Conservation (phyloP, 306 rosid species). For the Calophaca sinica region DNA sequence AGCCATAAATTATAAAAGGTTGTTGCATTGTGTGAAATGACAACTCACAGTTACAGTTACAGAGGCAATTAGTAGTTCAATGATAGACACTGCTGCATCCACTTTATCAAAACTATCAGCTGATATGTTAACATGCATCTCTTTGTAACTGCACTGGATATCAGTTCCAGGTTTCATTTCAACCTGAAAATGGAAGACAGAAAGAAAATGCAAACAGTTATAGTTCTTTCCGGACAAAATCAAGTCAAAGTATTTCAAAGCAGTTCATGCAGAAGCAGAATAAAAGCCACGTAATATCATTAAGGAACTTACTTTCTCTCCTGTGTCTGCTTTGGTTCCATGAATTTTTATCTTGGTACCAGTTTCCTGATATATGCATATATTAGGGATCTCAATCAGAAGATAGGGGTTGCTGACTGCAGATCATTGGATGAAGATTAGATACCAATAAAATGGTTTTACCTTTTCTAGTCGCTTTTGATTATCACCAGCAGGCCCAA, state of each 20-base stretch:
- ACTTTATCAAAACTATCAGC: conserved; percentile 94
- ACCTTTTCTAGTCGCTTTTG: conserved; percentile 89
- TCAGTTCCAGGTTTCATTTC: conserved; percentile 75
- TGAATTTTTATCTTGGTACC: conserved; percentile 81
- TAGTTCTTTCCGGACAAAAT: conserved; percentile 22
- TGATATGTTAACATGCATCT: conserved; percentile 70
- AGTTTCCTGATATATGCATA: conserved; percentile 72
- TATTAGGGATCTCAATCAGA: conserved; percentile 28
- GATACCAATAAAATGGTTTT: conserved; percentile 42
- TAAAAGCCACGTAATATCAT: conserved; percentile 13
- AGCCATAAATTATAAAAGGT: conserved; percentile 35
- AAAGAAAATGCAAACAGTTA: conserved; percentile 19
- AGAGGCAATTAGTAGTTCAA: conserved; percentile 81
- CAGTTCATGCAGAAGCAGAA: conserved; percentile 35
- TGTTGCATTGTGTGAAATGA: conserved; percentile 38
- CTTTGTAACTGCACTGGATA: conserved; percentile 63
- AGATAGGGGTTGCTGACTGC: conserved; percentile 37
- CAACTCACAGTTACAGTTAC: conserved; percentile 85
- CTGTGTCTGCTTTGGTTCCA: conserved; percentile 71
- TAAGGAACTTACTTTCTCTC: conserved; percentile 67
- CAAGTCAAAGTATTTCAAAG: conserved; percentile 34
- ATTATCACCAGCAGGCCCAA: conserved; percentile 85
- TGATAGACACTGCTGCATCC: conserved; percentile 85
- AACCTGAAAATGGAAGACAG: conserved; percentile 51
- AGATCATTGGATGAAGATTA: conserved; percentile 22